Conservation (phyloP, 1,284 basidiomycete species). For the Ganoderma resinaceum region DNA sequence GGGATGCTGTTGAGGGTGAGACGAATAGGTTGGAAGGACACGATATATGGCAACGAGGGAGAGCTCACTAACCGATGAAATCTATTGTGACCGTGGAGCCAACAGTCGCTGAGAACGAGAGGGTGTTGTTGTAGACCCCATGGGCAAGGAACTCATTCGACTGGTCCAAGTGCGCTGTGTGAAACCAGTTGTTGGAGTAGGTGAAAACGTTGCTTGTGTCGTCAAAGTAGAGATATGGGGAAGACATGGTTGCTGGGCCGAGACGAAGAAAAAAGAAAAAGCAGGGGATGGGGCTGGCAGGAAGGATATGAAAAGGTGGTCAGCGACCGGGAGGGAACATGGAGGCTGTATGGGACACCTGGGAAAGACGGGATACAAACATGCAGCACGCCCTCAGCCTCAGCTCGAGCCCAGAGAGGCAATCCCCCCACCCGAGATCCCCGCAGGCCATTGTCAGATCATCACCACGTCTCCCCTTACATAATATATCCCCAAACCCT, state of each 20-base stretch:
- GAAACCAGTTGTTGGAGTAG: slow-evolving; percentile 22
- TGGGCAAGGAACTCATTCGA: slow-evolving; percentile 3
- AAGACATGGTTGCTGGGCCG: slow-evolving; percentile 7
- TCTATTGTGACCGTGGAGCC: slow-evolving; percentile 19
- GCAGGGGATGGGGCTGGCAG: not conserved
- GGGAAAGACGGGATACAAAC: not conserved
- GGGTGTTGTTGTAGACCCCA: slow-evolving; percentile 23
- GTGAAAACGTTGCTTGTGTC: slow-evolving; percentile 21
- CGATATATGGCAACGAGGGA: not conserved
- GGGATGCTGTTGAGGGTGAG: slow-evolving; percentile 23
- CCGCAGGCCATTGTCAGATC: not conserved
- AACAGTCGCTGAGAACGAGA: slow-evolving; percentile 13
- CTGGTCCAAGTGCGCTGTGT: slow-evolving; percentile 6
- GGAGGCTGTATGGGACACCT: slow-evolving; percentile 2
- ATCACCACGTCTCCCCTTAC: not conserved
- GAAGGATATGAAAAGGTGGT: slow-evolving; percentile 4
- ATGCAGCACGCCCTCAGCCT: not conserved
- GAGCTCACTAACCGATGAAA: slow-evolving; percentile 20
- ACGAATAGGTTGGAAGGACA: not conserved
- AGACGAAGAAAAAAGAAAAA: not conserved
- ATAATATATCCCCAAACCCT: not conserved
- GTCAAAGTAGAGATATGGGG: slow-evolving; percentile 26
- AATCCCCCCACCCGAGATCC: slow-evolving; percentile 18
- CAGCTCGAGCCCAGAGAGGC: slow-evolving; percentile 8
- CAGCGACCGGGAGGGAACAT: slow-evolving; percentile 7